Base-by-base conservation (phyloP, 1,284 basidiomycete genomes). In the Sphagnurus paluster region DNA sequence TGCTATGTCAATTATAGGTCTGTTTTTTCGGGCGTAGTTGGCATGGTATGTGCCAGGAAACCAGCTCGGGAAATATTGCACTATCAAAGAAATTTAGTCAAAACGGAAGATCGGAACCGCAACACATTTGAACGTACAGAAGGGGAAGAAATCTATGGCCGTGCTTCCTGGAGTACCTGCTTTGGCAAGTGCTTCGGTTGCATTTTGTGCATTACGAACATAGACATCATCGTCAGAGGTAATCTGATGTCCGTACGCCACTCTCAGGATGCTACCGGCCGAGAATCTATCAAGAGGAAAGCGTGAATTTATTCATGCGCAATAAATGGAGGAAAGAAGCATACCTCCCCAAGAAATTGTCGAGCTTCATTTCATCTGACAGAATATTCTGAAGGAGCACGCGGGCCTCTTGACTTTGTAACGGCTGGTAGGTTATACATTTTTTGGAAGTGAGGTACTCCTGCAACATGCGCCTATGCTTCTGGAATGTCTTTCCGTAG, bases 1-100 rank as follows among this genome's bases (percentile, higher is more conserved):
- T 14, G 55, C 21, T 20, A 44, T 39, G n/a, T 48, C 43, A 4
- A 52, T 46, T 7, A 23, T 21, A 5, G 33, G 19, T 19, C 36
- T 36, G 9, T 33, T 39, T 5, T 38, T 19, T 24, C 51, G 25
- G 5, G 52, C 56, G 20, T 41, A 42, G 8, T 20, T 17, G 16
- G 50, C 57, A 29, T 58, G 60, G 39, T 58, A 49, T 2, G 53
- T 52, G n/a, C 60, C 60, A 14, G 59, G 57, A 21, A 60, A 58
- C 57, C 56, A 58, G 2, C 50, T 55, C 2, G 57, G 57, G 10
- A 60, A 30, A 28, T 57, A 32, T 41, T 45, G n/a, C 13, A 59
- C 57, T 59, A n/a, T n/a, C n/a, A n/a, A n/a, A 21, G 13, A 8
- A 14, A 14, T 9, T 9, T 20, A 33, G 17, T n/a, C 4, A 13